Percentiles rank a stretch among this genome's conserved stretches.
These are phyloP conservation scores for Bolboschoenoplectus hybrid DNA, from an alignment of 202 grass and related monocot genomes.

Conservation along the genomic window DNA sequence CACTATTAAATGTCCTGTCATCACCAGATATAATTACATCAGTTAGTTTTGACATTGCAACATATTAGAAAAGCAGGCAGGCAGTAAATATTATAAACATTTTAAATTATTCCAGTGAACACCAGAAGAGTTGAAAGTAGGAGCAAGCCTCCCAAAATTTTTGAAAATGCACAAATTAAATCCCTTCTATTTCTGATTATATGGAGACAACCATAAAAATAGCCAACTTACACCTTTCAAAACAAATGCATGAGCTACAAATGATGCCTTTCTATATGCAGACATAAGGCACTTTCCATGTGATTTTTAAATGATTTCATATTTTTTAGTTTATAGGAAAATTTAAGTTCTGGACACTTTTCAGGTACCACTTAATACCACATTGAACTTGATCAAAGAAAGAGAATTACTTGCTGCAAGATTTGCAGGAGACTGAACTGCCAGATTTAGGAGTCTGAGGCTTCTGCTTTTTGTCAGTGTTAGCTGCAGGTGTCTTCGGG, in stretches of 20 bases:
- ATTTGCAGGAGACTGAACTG: constrained; percentile 59
- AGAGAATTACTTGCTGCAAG: constrained; percentile 68
- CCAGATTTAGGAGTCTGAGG: constrained; percentile 55
- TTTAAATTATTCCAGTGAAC: too few relatives aligned
- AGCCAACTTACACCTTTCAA: not conserved
- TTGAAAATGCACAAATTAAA: not conserved
- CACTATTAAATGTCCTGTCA: constrained; percentile 64
- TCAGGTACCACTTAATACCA: not conserved
- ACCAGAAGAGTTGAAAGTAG: not conserved
- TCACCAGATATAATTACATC: constrained; percentile 5
- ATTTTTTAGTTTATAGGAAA: not conserved
- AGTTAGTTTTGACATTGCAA: not conserved
- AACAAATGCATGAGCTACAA: not conserved
- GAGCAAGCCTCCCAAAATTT: not conserved
- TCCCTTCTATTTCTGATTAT: not conserved
- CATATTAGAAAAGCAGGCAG: not conserved
- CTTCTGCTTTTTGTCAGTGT: constrained; percentile 47
- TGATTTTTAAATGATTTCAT: not conserved
- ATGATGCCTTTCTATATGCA: not conserved
- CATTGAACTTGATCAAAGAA: not conserved
- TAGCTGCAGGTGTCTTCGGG: constrained; percentile 46
- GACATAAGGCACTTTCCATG: too few relatives aligned
- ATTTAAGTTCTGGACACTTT: not conserved
- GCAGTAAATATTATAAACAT: not conserved
- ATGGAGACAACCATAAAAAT: not conserved